phyloP scores from a whole-genome alignment of 768 basidiomycete genomes.

The Tremella fuciformis region DNA sequence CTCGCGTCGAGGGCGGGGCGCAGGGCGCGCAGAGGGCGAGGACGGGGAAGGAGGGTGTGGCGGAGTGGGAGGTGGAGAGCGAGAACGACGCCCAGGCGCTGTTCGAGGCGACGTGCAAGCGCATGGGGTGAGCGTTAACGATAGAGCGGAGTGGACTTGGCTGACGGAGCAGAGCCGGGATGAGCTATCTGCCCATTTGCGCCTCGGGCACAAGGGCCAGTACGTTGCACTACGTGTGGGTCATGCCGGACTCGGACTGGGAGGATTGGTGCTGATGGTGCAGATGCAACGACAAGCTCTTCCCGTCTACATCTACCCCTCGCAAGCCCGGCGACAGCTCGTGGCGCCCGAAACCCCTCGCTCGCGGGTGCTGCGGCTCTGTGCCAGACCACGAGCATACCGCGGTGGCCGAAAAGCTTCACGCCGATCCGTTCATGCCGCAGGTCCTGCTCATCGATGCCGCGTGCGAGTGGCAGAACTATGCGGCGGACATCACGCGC shows the following conservation, averaged over 20 bases:
- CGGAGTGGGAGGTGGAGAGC: conserved; percentile 84
- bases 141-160: not conserved
- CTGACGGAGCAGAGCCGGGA: conserved; percentile 62
- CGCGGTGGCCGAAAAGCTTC: conserved; percentile 49
- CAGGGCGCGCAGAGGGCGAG: conserved; percentile 9
- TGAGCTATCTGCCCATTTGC: conserved; percentile 90
- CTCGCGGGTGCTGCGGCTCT: conserved; percentile 46
- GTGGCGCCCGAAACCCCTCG: conserved; percentile 26
- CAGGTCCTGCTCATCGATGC: conserved; percentile 86
- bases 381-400: conserved; percentile 34
- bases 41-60: conserved; percentile 37
- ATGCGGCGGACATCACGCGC: conserved; percentile 63
- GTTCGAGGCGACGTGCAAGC: conserved; percentile 82
- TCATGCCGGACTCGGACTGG: not conserved
- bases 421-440: conserved; percentile 57
- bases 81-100: conserved; percentile 93
- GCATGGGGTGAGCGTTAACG: conserved; percentile 67
- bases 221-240: conserved; percentile 73
- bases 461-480: conserved; percentile 79
- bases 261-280: conserved; percentile 1
- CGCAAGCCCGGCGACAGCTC: conserved; percentile 34
- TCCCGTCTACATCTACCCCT: conserved; percentile 36
- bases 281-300: conserved; percentile 75
- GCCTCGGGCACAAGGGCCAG: conserved; percentile 82
- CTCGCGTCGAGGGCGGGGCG: conserved; percentile 44